A percentile compares a stretch with the other conserved stretches of the same genome.
Conservation (phyloP, 1,139 yeast species). For the Spencermartinsiella ligniputridi region DNA sequence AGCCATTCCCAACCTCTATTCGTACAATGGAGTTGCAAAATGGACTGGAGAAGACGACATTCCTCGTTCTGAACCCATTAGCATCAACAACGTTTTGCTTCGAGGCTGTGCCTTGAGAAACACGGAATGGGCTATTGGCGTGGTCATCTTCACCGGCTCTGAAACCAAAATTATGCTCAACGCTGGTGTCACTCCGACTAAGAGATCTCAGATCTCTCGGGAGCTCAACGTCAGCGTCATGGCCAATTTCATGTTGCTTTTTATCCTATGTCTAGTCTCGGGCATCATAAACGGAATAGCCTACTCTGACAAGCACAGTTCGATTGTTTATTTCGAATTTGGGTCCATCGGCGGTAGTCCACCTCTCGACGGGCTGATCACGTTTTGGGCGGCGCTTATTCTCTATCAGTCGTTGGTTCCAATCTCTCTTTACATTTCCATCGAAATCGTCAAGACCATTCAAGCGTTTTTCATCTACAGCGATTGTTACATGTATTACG, state of each 20-base stretch:
- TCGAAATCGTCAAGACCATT: constrained; percentile 89
- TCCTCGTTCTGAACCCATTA: constrained; percentile 57
- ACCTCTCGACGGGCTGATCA: constrained; percentile 73
- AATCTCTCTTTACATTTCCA: constrained; percentile 87
- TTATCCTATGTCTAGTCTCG: constrained; percentile 73
- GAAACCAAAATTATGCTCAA: constrained; percentile 93
- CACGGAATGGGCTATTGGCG: constrained; percentile 90
- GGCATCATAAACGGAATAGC: constrained; percentile 74
- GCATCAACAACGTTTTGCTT: constrained; percentile 71
- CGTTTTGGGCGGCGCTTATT: constrained; percentile 86
- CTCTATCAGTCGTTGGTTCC: constrained; percentile 91
- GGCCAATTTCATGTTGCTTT: constrained; percentile 69
- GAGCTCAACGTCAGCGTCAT: constrained; percentile 80
- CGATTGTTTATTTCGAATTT: constrained; percentile 68
- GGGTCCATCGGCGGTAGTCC: constrained; percentile 61
- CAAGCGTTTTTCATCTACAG: constrained; percentile 93
- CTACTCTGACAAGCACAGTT: constrained; percentile 52
- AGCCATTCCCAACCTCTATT: constrained; percentile 77
- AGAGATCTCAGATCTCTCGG: constrained; percentile 73
- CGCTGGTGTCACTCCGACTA: constrained; percentile 90
- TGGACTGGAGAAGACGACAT: constrained; percentile 37
- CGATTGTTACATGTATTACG: constrained; percentile 83
- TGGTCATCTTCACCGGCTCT: constrained; percentile 82
- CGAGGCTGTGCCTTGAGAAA: constrained; percentile 88
- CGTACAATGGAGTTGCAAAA: constrained; percentile 80